Evolutionary conservation across 306 rosid genomes (phyloP), one percentile per base, ranked within the genome.

Genomic region (Mimosa pudica): DNA sequence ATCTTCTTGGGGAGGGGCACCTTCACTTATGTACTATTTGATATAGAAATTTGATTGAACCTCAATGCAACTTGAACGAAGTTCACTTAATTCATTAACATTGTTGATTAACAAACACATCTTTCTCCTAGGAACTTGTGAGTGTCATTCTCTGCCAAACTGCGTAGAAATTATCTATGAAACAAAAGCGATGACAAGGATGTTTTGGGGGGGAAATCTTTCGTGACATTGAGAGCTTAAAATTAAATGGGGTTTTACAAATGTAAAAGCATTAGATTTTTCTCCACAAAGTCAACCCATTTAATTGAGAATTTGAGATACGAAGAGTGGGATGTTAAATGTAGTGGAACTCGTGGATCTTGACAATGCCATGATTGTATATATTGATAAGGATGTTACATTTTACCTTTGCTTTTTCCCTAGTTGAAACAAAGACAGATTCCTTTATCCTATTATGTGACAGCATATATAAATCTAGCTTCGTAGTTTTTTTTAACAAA

Each of bases 321-420:
- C 63, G 0, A 18, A 57, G 33, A 57, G 62, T 20, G 42, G 49
- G 51, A 54, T 35, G 14, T 64, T 79, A 67, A 74, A 74, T 76
- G 60, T 58, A 46, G 16, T 36, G 44, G 51, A 62, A 65, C 54
- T 61, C 73, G 76, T 73, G 84, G 78, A 82, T 45, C 80, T 73
- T 16, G 76, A 33, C 58, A 38, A n/a, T 24, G 24, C 65, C 62
- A 72, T 65, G 48, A 70, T 51, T 70, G 32, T 51, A 18, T 51
- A 18, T 5, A 10, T 70, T 4, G 32, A 44, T 51, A 51, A 51
- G 57, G 32, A 49, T 47, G 73, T 55, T 55, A 2, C 33, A 74
- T 35, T 7, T 80, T 80, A 54, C 24, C 61, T 33, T 8, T 75
- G 5, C 24, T 82, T 71, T 71, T 49, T 44, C 66, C 33, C 77